Conservation (phyloP, 208 protist genomes). For the Leptomonas pyrrhocoris region DNA sequence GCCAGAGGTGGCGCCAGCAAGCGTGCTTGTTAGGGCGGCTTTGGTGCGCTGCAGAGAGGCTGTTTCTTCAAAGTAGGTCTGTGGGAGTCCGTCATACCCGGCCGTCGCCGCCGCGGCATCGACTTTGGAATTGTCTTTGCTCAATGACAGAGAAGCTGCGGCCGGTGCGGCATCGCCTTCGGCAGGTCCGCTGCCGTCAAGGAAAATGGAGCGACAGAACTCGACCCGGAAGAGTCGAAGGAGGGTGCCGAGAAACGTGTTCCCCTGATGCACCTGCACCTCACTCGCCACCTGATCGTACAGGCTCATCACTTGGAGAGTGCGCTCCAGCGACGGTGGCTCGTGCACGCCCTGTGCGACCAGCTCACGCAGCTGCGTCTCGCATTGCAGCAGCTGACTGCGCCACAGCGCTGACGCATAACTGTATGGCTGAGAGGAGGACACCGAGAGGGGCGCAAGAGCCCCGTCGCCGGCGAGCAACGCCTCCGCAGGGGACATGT, state of each 20-base stretch:
- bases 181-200: constrained; percentile 1
- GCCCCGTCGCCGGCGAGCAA: constrained; percentile 2
- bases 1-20: constrained; percentile 57
- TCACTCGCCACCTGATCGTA: constrained; percentile 63
- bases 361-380: constrained; percentile 80
- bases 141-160: neutral
- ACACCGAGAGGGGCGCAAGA: neutral
- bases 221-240: constrained; percentile 86
- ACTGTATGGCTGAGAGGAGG: neutral
- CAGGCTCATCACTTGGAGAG: constrained; percentile 55
- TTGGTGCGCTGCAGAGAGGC: constrained; percentile 71
- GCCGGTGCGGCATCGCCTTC: neutral
- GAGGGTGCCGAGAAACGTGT: constrained; percentile 58
- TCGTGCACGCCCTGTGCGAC: constrained; percentile 46
- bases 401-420: constrained; percentile 42
- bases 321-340: constrained; percentile 52
- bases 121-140: neutral
- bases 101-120: neutral
- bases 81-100: constrained; percentile 16
- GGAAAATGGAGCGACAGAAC: constrained; percentile 83
- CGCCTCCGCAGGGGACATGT: constrained; percentile 24
- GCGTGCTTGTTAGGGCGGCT: constrained; percentile 52
- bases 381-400: constrained; percentile 75
- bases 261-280: constrained; percentile 48
- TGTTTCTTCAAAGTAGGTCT: constrained; percentile 84